Percentiles rank a stretch among this genome's conserved stretches.
These are phyloP conservation scores for Arachis stenosperma DNA, from an alignment of 306 rosid species.

Conservation along the genomic window DNA sequence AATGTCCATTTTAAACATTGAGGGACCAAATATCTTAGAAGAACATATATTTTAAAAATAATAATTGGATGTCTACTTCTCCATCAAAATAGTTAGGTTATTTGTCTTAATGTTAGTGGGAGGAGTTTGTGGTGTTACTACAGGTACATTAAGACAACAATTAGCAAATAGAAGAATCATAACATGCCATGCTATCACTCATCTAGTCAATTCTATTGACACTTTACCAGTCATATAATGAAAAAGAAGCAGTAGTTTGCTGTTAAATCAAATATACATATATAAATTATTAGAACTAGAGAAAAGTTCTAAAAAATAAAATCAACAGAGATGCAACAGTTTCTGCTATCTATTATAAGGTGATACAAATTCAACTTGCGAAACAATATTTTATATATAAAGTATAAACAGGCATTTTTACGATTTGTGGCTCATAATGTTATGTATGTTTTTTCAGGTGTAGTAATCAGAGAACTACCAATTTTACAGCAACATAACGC, in stretches of 20 bases:
- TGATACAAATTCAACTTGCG: conserved; percentile 21
- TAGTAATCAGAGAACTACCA: conserved; percentile 22
- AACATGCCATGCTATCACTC: conserved; percentile 22
- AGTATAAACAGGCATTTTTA: conserved; percentile 15
- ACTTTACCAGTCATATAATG: neutral
- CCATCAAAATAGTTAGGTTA: conserved; percentile 13
- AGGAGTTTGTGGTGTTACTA: neutral
- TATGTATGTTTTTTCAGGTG: conserved; percentile 12
- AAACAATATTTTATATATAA: neutral
- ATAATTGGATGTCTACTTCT: neutral
- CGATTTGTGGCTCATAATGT: conserved; percentile 7
- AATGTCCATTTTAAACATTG: neutral
- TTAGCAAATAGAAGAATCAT: neutral
- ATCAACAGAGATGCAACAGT: neutral
- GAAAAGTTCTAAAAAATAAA: conserved; percentile 24
- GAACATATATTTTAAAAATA: neutral
- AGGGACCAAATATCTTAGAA: neutral
- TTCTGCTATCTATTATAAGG: conserved; percentile 10
- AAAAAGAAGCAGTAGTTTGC: conserved; percentile 18
- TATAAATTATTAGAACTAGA: conserved; percentile 11
- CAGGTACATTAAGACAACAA: conserved; percentile 15
- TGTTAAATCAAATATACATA: conserved; percentile 13
- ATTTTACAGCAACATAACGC: conserved; percentile 31
- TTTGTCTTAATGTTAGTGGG: conserved; percentile 2
- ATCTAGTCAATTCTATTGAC: conserved; percentile 21